phyloP scores from a whole-genome alignment of 2,329 filamentous ascomycete species.

The Endocalyx cinctus region DNA sequence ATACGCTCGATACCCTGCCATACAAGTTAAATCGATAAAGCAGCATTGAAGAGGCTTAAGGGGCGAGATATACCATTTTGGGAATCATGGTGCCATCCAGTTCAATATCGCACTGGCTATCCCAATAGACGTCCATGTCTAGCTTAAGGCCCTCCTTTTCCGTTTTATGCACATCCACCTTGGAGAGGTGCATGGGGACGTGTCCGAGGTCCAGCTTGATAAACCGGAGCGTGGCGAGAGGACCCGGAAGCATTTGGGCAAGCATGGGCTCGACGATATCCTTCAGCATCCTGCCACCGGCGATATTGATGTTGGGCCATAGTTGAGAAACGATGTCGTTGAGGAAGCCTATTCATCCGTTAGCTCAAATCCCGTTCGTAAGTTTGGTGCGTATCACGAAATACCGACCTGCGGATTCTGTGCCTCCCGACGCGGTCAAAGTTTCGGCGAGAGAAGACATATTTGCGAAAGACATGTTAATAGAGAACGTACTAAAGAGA shows the following conservation, averaged over 20 bases:
- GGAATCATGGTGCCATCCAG: conserved; percentile 39
- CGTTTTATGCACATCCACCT: conserved; percentile 41
- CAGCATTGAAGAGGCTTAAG: background rate
- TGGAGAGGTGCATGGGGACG: conserved; percentile 34
- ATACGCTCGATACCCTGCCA: conserved; percentile 40
- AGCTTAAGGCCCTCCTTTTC: conserved; percentile 41
- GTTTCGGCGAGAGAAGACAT: conserved; percentile 31
- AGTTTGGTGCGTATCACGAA: conserved; percentile 5
- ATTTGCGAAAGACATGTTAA: conserved; percentile 1
- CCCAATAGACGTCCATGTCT: conserved; percentile 43
- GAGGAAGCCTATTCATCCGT: conserved; percentile 31
- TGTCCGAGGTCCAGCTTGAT: conserved; percentile 40
- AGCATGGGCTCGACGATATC: conserved; percentile 45
- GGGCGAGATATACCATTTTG: conserved; percentile 30
- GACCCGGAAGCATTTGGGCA: conserved; percentile 39
- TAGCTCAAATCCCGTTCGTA: background rate
- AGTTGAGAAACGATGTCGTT: conserved; percentile 43
- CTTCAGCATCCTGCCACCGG: conserved; percentile 38
- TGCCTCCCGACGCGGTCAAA: conserved; percentile 32
- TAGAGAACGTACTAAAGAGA: too few relatives aligned
- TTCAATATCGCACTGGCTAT: conserved; percentile 42
- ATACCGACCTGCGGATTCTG: conserved; percentile 30
- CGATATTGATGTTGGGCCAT: conserved; percentile 45
- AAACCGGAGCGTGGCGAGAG: conserved; percentile 37
- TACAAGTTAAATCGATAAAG: conserved; percentile 5